A percentile compares a stretch with the other conserved stretches of the same genome.
Evolutionary conservation across 768 basidiomycete genomes (phyloP).

Genomic region (Lactifluus subvellereus): DNA sequence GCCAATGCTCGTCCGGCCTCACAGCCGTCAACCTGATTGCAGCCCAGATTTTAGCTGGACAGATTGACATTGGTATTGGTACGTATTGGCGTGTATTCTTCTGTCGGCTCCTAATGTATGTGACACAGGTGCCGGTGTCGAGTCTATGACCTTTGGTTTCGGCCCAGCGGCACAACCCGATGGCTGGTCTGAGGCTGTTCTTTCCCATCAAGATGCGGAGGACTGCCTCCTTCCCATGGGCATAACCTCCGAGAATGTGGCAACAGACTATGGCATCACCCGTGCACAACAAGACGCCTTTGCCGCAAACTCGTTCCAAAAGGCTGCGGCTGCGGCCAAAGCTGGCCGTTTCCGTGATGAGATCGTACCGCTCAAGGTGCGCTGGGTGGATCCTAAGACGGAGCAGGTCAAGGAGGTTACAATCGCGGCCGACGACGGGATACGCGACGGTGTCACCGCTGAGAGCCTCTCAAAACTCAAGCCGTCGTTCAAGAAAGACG

Average conservation of each 20-base stretch:
- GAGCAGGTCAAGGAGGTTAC: slow-evolving; percentile 59
- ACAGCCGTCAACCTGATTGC: slow-evolving; percentile 80
- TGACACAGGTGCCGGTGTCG: slow-evolving; percentile 69
- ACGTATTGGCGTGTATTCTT: slow-evolving; percentile 25
- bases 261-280: slow-evolving; percentile 65
- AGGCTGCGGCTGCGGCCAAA: slow-evolving; percentile 75
- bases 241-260: slow-evolving; percentile 92
- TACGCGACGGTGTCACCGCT: slow-evolving; percentile 77
- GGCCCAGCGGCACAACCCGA: slow-evolving; percentile 53
- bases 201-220: slow-evolving; percentile 59
- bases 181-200: slow-evolving; percentile 58
- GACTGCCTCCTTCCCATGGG: slow-evolving; percentile 90
- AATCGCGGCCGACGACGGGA: slow-evolving; percentile 80
- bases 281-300: slow-evolving; percentile 80
- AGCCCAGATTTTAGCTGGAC: slow-evolving; percentile 67
- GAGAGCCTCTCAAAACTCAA: slow-evolving; percentile 77
- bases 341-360: slow-evolving; percentile 78
- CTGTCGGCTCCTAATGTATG: background rate
- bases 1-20: slow-evolving; percentile 87
- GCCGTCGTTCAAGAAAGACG: slow-evolving; percentile 76
- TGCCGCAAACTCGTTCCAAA: slow-evolving; percentile 78
- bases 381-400: slow-evolving; percentile 66
- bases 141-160: slow-evolving; percentile 83
- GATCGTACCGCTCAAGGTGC: slow-evolving; percentile 75
- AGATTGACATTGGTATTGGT: slow-evolving; percentile 91